Evolutionary conservation across 1,139 yeast species (phyloP).

Genomic region (Nakaseomyces bracarensis): DNA sequence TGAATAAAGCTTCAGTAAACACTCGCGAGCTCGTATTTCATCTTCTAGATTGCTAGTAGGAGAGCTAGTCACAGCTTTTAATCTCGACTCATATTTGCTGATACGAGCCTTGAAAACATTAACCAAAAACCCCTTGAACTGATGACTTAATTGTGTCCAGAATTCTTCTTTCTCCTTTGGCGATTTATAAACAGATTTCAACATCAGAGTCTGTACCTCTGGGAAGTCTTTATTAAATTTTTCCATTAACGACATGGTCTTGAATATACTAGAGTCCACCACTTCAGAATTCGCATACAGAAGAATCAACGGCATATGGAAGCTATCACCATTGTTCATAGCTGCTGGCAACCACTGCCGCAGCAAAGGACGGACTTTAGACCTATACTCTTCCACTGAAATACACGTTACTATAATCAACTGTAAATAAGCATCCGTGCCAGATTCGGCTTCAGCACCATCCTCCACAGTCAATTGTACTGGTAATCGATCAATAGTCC

Average conservation of each 20-base stretch:
- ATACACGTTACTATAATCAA: constrained; percentile 63
- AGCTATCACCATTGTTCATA: constrained; percentile 6
- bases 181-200: constrained; percentile 31
- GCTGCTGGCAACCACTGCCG: constrained; percentile 63
- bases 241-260: constrained; percentile 26
- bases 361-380: constrained; percentile 72
- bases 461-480: constrained; percentile 55
- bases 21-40: constrained; percentile 20
- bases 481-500: constrained; percentile 60
- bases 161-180: constrained; percentile 26
- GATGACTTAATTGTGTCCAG: constrained; percentile 24
- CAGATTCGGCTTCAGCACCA: constrained; percentile 8
- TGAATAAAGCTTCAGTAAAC: constrained; percentile 21
- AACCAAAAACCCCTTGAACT: constrained; percentile 20
- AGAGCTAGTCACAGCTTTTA: constrained; percentile 4
- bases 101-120: constrained; percentile 25
- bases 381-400: constrained; percentile 63
- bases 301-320: constrained; percentile 22
- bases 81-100: constrained; percentile 11
- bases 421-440: constrained; percentile 47
- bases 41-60: constrained; percentile 8
- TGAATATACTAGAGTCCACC: constrained; percentile 28
- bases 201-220: constrained; percentile 21
- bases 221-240: constrained; percentile 31
- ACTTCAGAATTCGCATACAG: constrained; percentile 28